A percentile compares a stretch with the other conserved stretches of the same genome.
These are phyloP conservation scores for Corrigiola litoralis DNA, from an alignment of 179 eudicot genomes.

Conservation along the genomic window DNA sequence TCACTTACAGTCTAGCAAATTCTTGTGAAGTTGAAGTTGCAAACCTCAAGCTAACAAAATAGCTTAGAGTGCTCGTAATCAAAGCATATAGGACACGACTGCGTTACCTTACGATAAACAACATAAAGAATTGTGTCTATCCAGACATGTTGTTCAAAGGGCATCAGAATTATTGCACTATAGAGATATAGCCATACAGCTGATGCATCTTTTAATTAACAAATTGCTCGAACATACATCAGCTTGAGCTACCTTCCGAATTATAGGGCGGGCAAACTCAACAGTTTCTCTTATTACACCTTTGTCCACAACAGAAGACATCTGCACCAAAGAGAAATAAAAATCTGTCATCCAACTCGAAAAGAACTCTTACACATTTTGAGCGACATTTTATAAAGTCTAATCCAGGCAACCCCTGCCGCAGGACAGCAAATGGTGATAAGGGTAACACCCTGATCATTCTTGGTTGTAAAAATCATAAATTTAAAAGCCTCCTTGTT, in stretches of 20 bases:
- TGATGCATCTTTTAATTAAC: slow-evolving; percentile 14
- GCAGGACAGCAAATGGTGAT: too few relatives aligned
- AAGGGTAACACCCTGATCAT: too few relatives aligned
- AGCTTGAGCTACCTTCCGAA: slow-evolving; percentile 13
- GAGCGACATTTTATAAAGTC: background rate
- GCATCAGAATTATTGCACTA: slow-evolving; percentile 4
- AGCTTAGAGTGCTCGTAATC: too few relatives aligned
- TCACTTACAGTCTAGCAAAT: too few relatives aligned
- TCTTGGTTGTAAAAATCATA: too few relatives aligned
- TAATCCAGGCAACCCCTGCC: background rate
- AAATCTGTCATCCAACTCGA: background rate
- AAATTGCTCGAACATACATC: slow-evolving; percentile 19
- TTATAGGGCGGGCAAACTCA: slow-evolving; percentile 7
- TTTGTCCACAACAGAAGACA: slow-evolving; percentile 10
- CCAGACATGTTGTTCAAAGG: slow-evolving; percentile 19
- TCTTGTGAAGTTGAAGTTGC: too few relatives aligned
- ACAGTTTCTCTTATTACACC: slow-evolving; percentile 22
- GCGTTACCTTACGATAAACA: slow-evolving; percentile 11
- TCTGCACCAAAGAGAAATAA: slow-evolving; percentile 14
- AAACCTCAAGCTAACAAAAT: too few relatives aligned
- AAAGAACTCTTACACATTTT: background rate
- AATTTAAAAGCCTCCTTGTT: too few relatives aligned
- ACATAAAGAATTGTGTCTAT: slow-evolving; percentile 11
- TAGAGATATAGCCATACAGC: slow-evolving; percentile 15
- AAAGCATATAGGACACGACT: background rate